These are phyloP conservation scores for Batrachochytrium dendrobatidis DNA, from an alignment of 371 early-diverging fungal species.

Conservation along the genomic window DNA sequence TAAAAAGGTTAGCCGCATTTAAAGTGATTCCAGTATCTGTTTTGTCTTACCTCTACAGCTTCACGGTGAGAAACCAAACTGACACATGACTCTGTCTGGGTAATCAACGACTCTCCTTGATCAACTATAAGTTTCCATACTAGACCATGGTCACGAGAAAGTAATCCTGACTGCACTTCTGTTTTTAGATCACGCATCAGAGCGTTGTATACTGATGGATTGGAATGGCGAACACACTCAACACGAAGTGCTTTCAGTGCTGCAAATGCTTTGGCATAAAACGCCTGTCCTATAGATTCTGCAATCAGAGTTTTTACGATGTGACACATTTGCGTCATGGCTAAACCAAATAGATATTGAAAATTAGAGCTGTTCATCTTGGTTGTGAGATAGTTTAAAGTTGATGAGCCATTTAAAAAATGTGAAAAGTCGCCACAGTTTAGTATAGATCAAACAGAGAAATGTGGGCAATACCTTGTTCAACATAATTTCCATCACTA, in stretches of 20 bases:
- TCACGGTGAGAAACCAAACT: no score
- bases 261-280: conserved; percentile 44
- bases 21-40: no score
- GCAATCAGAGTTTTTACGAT: conserved; percentile 42
- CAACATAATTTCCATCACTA: conserved; percentile 31
- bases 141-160: no score
- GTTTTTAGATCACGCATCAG: conserved; percentile 18
- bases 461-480: conserved; percentile 41
- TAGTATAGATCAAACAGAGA: background rate
- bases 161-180: background rate
- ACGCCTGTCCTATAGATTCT: conserved; percentile 48
- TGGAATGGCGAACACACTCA: conserved; percentile 36
- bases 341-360: conserved; percentile 22
- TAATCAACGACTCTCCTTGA: no score
- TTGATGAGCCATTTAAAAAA: background rate
- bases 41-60: no score
- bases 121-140: no score
- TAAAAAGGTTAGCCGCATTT: no score
- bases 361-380: no score
- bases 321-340: conserved; percentile 49
- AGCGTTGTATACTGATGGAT: conserved; percentile 38
- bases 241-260: conserved; percentile 47
- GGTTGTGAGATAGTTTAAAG: background rate
- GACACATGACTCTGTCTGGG: no score
- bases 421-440: background rate